Conservation (phyloP, 1,284 basidiomycete genomes). For the Inonotus obliquus region DNA sequence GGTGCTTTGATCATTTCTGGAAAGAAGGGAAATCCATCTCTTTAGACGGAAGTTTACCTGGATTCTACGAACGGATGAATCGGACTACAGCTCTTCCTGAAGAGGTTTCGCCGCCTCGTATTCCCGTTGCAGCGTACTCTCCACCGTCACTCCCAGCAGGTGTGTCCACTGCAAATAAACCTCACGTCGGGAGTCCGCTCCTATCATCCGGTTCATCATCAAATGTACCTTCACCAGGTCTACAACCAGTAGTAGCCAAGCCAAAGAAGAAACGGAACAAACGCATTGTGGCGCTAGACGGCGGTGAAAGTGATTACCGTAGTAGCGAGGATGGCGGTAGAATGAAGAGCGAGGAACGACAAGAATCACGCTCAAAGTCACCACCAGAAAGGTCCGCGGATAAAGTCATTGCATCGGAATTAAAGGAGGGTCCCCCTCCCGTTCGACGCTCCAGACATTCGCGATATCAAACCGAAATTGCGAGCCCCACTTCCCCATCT, state of each 20-base stretch:
- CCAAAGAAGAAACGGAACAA: conserved; percentile 47
- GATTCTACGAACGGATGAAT: conserved; percentile 73
- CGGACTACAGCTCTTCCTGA: conserved; percentile 44
- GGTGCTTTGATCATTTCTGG: conserved; percentile 80
- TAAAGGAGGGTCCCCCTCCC: background rate
- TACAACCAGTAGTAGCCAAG: conserved; percentile 36
- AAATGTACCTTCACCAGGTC: conserved; percentile 39
- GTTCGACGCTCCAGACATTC: conserved; percentile 34
- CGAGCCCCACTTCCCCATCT: conserved; percentile 13
- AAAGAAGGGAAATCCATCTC: conserved; percentile 71
- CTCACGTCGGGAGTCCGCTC: conserved; percentile 19
- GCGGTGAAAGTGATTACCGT: conserved; percentile 32
- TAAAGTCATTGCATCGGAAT: background rate
- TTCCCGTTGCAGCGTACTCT: conserved; percentile 45
- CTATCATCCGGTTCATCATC: conserved; percentile 34
- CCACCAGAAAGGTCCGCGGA: background rate
- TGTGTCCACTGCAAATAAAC: conserved; percentile 18
- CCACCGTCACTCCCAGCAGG: conserved; percentile 58
- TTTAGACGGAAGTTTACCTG: conserved; percentile 72
- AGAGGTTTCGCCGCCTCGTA: conserved; percentile 48
- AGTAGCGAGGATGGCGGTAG: conserved; percentile 22
- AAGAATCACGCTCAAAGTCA: conserved; percentile 24
- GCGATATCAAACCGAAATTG: conserved; percentile 45
- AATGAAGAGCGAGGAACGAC: background rate
- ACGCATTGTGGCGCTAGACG: conserved; percentile 67